Evolutionary conservation across 176 grass and related monocot species (phyloP).

Genomic region (Zea luxurians): DNA sequence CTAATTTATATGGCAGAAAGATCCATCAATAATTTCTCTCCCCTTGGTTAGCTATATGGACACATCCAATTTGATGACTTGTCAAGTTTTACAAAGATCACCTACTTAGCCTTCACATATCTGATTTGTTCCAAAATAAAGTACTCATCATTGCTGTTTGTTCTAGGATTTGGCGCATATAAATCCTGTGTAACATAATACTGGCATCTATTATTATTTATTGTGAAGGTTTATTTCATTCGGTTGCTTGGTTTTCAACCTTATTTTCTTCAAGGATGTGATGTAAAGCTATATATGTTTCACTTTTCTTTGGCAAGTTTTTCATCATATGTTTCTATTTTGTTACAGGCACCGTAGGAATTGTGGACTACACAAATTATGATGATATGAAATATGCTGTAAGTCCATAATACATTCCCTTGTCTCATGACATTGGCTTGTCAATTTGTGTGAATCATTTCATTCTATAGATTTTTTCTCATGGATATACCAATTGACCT

Average conservation of each 20-base stretch:
- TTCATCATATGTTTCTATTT: slow-evolving; percentile 22
- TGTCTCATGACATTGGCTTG: background rate
- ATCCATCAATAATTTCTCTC: background rate
- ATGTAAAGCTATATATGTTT: slow-evolving; percentile 4
- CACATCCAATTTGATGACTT: background rate
- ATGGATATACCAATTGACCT: background rate
- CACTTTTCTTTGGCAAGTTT: background rate
- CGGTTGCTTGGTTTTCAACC: background rate
- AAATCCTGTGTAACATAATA: background rate
- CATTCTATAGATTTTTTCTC: background rate
- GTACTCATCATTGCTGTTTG: background rate
- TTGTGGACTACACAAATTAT: slow-evolving; percentile 94
- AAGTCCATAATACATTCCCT: slow-evolving; percentile 28
- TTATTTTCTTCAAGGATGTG: slow-evolving; percentile 16
- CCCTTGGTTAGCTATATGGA: background rate
- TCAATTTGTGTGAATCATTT: background rate
- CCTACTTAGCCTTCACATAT: background rate
- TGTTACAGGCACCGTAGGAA: slow-evolving; percentile 73
- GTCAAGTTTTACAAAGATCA: background rate
- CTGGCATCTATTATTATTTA: background rate
- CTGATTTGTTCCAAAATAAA: slow-evolving; percentile 19
- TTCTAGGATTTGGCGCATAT: background rate
- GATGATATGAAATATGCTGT: slow-evolving; percentile 99
- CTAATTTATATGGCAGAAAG: background rate
- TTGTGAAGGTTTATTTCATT: background rate